Base-by-base conservation (phyloP, 306 rosid species). In the Quercus berberidifolia region DNA sequence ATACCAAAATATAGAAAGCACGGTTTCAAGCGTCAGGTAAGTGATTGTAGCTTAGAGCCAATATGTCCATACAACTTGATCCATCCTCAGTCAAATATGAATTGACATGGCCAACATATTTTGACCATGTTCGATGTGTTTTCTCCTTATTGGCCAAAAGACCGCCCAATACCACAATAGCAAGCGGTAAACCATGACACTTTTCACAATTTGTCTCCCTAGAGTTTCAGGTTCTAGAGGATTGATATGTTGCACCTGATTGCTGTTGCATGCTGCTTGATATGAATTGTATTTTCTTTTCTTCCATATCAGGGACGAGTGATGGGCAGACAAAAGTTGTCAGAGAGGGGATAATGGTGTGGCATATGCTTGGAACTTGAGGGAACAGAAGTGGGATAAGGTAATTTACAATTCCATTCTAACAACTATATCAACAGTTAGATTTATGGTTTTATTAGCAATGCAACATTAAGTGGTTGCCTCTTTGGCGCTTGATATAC, bases 331-430 rank as follows among this genome's bases (percentile, higher is more conserved):
- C 99, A 69, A 95, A 92, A 78, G 88, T 95, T 69, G 83, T 92
- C 68, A 92, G 99, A 86, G 99, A 95, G 87, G 99, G 75, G 99
- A 95, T 84, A 92, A 91, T 82, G 99, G 97, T 71, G 91, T 95
- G 74, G 99, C 99, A 55, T 92, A 95, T 90, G 88, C 94, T 31
- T 95, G 99, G 99, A 92, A 90, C 84, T 78, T 77, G 87, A 55
- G 83, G 49, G 98, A 87, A 82, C 92, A 87, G 76, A 92, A 87
- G 81, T 95, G 99, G 98, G 98, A 95, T 81, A 95, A 95, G 82
- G 99, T 95, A 89, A 88, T 85, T 68, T 78, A 62, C 71, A 30
- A 65, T 81, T 65, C 83, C 62, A 38, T 7, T 31, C 30, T 33
- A 35, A 41, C 76, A 72, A 52, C 81, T 67, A 63, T 70, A 17